Evolutionary conservation across 169 alveolate genomes (phyloP), one percentile per base, ranked within the genome.

Genomic region (Miamiensis avidus): DNA sequence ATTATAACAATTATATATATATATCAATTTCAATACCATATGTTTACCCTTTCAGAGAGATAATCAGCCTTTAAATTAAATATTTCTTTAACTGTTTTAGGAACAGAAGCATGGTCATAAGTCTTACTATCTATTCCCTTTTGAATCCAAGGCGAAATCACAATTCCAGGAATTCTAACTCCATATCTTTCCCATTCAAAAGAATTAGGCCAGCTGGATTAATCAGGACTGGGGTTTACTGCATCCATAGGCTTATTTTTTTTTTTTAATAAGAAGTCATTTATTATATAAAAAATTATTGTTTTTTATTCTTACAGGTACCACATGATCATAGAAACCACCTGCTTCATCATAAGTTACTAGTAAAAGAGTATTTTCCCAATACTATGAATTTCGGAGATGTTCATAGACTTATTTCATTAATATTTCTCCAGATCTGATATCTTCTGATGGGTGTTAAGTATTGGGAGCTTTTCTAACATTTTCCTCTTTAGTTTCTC

Each of bases 371-470:
- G 77, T 81, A 31, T 81, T 73, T 26, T 81, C 65, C 85, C 85
- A 81, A 0, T 28, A 30, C 28, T 76, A 73, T 29, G 76, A 65
- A 29, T 82, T 82, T 75, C 87, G 65, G 31, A 82, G 25, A 20
- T 79, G 81, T 82, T 82, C 87, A 29, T 82, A 82, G 0, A 82
- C 87, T 27, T 72, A 69, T 30, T 82, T 82, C 31, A 82, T 82
- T 15, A 82, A 81, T 49, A 76, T 69, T 75, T 82, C 87, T 1
- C 87, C 87, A 64, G 65, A 65, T 30, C 81, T 65, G 26, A 82
- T 33, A 34, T 77, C 72, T 25, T 82, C 78, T n/a, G 29, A 27
- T 64, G 87, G 87, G 34, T 82, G 87, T 33, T 82, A 29, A 34
- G 29, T 77, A 34, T 82, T 82, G 28, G 85, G 78, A 20, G 26